A percentile compares a stretch with the other conserved stretches of the same genome.
Evolutionary conservation across 768 basidiomycete species (phyloP).

Genomic region (Chalciporus piperatus): DNA sequence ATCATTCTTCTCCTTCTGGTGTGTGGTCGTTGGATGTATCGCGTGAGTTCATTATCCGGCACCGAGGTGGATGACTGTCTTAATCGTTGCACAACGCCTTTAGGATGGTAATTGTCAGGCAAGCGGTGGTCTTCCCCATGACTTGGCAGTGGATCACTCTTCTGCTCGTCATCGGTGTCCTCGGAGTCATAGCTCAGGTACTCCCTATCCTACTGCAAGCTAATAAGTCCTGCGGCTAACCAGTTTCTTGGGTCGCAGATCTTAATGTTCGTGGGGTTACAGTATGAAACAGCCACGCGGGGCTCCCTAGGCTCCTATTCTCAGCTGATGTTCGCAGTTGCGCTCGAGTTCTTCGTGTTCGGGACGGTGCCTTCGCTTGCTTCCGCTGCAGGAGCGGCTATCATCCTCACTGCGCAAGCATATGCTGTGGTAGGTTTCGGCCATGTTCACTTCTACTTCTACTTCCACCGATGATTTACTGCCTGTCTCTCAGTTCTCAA

Average conservation of each 20-base stretch:
- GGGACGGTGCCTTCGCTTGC: slow-evolving; percentile 54
- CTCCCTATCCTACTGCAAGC: too few relatives aligned
- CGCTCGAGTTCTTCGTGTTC: slow-evolving; percentile 67
- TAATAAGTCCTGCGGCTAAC: neutral
- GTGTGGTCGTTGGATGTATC: slow-evolving; percentile 31
- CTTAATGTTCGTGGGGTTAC: slow-evolving; percentile 59
- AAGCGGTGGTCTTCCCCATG: slow-evolving; percentile 15
- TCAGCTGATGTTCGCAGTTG: slow-evolving; percentile 63
- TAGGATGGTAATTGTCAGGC: slow-evolving; percentile 10
- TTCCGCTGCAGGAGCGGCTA: slow-evolving; percentile 58
- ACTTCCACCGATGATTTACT: neutral
- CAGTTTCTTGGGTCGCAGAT: slow-evolving; percentile 30
- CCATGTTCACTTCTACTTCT: neutral
- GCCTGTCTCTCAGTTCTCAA: slow-evolving; percentile 1
- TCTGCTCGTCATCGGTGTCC: slow-evolving; percentile 14
- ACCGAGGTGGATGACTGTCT: neutral
- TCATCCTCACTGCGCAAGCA: slow-evolving; percentile 47
- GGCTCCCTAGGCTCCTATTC: slow-evolving; percentile 62
- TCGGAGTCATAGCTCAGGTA: slow-evolving; percentile 19
- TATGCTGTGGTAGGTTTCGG: slow-evolving; percentile 3
- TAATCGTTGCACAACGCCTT: neutral
- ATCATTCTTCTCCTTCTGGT: slow-evolving; percentile 60
- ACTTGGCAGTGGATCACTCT: slow-evolving; percentile 16
- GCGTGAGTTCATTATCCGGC: slow-evolving; percentile 4
- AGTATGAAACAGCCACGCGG: slow-evolving; percentile 62